Evolutionary conservation across 179 eudicot species (phyloP).

Genomic region (Nepenthes alata): DNA sequence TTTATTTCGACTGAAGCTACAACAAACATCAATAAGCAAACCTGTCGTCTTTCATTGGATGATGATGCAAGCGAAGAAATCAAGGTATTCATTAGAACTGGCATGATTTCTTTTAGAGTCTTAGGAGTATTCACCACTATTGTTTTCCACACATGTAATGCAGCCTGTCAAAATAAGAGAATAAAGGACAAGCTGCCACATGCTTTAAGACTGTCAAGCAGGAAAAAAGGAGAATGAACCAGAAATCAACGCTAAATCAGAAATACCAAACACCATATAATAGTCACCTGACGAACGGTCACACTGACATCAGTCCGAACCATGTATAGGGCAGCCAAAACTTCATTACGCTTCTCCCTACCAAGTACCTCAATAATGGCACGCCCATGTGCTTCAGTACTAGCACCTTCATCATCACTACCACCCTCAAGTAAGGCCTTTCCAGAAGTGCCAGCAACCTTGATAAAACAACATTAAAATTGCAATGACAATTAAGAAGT

Average conservation of each 20-base stretch:
- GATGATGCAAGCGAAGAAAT: conserved; percentile 88
- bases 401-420: conserved; percentile 99
- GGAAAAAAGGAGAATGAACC: background rate
- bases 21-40: conserved; percentile 10
- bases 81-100: conserved; percentile 82
- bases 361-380: conserved; percentile 97
- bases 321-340: conserved; percentile 96
- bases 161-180: conserved; percentile 48
- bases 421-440: conserved; percentile 99
- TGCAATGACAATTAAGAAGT: background rate
- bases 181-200: background rate
- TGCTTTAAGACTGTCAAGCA: background rate
- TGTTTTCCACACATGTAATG: conserved; percentile 98
- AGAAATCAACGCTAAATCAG: background rate
- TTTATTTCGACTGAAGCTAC: background rate
- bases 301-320: conserved; percentile 95
- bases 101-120: conserved; percentile 97
- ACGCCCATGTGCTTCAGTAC: conserved; percentile 99
- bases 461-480: conserved; percentile 4
- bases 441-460: conserved; percentile 99
- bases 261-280: background rate
- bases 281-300: conserved; percentile 83
- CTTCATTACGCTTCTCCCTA: conserved; percentile 86
- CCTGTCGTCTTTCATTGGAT: conserved; percentile 98
- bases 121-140: conserved; percentile 93